Conservation (phyloP, 306 rosid genomes). For the Quercus alba region DNA sequence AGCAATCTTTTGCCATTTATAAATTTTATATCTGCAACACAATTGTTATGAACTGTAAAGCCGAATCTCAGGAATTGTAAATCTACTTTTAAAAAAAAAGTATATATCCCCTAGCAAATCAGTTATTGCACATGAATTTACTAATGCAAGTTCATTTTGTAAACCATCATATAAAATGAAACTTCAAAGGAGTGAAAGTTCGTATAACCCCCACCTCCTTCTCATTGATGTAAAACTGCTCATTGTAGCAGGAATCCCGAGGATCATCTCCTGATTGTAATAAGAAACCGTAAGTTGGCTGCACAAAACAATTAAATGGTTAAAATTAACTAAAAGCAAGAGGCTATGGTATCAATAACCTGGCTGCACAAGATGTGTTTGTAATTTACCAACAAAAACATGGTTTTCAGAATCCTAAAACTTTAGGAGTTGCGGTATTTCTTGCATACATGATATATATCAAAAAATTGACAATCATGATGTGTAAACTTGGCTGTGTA, state of each 20-base stretch:
- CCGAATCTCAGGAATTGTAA: not conserved
- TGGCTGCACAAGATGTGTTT: too few species aligned
- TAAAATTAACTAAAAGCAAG: not conserved
- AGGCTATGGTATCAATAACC: not conserved
- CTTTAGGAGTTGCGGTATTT: too few species aligned
- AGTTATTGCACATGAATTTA: not conserved
- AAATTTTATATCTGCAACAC: slow-evolving; percentile 43
- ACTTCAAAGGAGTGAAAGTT: not conserved
- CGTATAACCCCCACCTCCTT: too few species aligned
- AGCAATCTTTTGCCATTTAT: too few species aligned
- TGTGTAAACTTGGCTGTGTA: too few species aligned
- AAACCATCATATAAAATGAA: not conserved
- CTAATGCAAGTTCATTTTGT: not conserved
- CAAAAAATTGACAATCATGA: too few species aligned
- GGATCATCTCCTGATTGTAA: not conserved
- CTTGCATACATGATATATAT: too few species aligned
- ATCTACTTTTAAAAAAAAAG: not conserved
- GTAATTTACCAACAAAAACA: too few species aligned
- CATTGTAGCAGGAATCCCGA: not conserved
- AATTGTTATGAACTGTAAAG: slow-evolving; percentile 19
- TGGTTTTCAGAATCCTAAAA: not conserved
- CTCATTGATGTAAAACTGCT: too few species aligned
- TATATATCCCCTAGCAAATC: not conserved
- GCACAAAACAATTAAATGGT: not conserved
- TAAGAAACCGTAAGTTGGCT: not conserved